Base-by-base conservation (phyloP, 139 green algal species). In the Chlamydomonas applanata region DNA sequence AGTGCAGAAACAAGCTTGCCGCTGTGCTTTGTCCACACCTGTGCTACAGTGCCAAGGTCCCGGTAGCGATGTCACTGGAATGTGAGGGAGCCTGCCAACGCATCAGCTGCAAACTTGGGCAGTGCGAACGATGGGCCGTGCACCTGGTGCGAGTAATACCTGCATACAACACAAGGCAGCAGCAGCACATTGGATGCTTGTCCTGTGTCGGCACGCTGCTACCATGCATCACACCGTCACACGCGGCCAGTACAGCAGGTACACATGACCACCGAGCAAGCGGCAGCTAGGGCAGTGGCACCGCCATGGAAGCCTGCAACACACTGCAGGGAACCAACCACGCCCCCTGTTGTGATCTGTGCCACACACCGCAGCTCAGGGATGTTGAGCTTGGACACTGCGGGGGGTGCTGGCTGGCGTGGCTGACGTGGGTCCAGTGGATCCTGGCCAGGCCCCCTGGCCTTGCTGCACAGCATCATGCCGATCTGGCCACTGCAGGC, bases 381-480 rank as follows among this genome's bases (percentile, higher is more conserved):
- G 5, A 79, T 67, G 0, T 73, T 82, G 2, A 82, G 59, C 11
- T 54, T 54, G 29, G 61, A 25, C 36, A 74, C 34, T 3, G 70
- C 11, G 0, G 54, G 74, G 17, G 89, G 86, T 36, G 70, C 59
- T 33, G 79, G 49, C 67, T 90, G 85, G 11, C 79, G 76, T 11
- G 92, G 76, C 25, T 64, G 34, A 1, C 83, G 73, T 17, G 87
- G 72, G 64, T 95, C 86, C 53, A 87, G 56, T 36, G 82, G 62
- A 2, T 20, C 53, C 3, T 54, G n/a, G 30, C 71, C 78, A 0
- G 60, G 77, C 33, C 64, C 52, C 14, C 73, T 27, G 1, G 82
- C 85, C 86, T 98, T 99, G 54, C 86, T 82, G 84, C 94, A 98
- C 9, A 99, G 64, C 91, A 99, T 93, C 85, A 99, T 98, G 2